Evolutionary conservation across 208 protist genomes (phyloP).

Genomic region (Trypanosoma theileri): DNA sequence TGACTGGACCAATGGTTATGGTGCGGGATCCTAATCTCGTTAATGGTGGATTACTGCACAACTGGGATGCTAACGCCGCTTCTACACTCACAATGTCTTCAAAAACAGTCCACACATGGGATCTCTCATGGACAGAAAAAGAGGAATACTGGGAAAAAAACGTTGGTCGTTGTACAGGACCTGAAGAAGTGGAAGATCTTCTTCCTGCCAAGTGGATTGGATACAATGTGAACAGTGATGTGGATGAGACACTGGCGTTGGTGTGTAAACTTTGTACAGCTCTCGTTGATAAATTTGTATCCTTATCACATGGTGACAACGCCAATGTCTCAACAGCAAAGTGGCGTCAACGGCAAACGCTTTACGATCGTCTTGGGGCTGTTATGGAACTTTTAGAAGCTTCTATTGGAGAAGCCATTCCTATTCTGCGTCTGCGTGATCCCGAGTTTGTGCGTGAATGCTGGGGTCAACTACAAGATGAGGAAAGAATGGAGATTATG

Average conservation of each 20-base stretch:
- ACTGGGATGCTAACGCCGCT: slow-evolving; percentile 82
- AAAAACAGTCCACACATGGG: slow-evolving; percentile 74
- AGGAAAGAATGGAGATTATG: slow-evolving; percentile 81
- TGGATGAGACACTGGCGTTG: slow-evolving; percentile 84
- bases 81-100: slow-evolving; percentile 48
- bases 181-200: slow-evolving; percentile 86
- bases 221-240: slow-evolving; percentile 76
- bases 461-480: slow-evolving; percentile 82
- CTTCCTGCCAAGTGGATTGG: slow-evolving; percentile 87
- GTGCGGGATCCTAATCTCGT: slow-evolving; percentile 65
- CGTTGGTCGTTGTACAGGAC: slow-evolving; percentile 69
- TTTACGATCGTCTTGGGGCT: slow-evolving; percentile 75
- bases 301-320: slow-evolving; percentile 70
- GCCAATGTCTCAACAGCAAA: slow-evolving; percentile 79
- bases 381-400: slow-evolving; percentile 90
- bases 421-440: slow-evolving; percentile 76
- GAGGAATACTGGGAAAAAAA: slow-evolving; percentile 79
- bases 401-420: slow-evolving; percentile 85
- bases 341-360: slow-evolving; percentile 80
- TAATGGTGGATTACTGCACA: slow-evolving; percentile 68
- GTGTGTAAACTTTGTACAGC: slow-evolving; percentile 90
- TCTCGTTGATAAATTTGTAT: slow-evolving; percentile 83
- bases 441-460: slow-evolving; percentile 78
- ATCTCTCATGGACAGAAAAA: slow-evolving; percentile 75
- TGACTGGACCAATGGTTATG: slow-evolving; percentile 67